Evolutionary conservation across 1,284 basidiomycete species (phyloP).

Genomic region (Peniophora sp.): DNA sequence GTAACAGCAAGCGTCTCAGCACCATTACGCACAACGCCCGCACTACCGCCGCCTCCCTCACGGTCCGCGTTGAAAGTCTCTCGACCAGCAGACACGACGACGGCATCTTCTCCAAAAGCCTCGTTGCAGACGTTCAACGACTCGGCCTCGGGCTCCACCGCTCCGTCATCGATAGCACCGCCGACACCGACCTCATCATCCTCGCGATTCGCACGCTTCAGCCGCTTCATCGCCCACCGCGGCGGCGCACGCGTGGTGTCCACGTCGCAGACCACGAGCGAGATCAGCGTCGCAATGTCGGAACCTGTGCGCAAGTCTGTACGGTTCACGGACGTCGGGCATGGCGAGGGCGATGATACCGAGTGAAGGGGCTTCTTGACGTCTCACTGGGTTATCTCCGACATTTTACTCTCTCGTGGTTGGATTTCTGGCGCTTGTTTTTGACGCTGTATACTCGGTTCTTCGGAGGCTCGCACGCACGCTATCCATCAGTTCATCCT

Average conservation of each 20-base stretch:
- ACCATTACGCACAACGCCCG: background rate
- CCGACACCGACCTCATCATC: background rate
- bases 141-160: background rate
- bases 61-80: background rate
- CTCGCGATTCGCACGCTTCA: background rate
- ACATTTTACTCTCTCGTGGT: background rate
- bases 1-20: background rate
- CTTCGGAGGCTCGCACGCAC: too few species aligned
- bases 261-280: background rate
- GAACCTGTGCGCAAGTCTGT: conserved; percentile 1
- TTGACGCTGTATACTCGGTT: background rate
- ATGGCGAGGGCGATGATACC: too few species aligned
- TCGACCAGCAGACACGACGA: background rate
- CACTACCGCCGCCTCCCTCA: background rate
- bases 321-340: background rate
- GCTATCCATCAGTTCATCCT: too few species aligned
- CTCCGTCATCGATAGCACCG: background rate
- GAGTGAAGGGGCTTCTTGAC: too few species aligned
- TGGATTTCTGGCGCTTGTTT: background rate
- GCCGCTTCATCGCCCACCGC: background rate
- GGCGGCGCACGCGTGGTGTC: background rate
- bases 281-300: background rate
- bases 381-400: background rate
- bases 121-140: background rate
- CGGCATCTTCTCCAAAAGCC: background rate